phyloP scores from a whole-genome alignment of 108 stramenopile species.

The Cyclotella kingstonii region DNA sequence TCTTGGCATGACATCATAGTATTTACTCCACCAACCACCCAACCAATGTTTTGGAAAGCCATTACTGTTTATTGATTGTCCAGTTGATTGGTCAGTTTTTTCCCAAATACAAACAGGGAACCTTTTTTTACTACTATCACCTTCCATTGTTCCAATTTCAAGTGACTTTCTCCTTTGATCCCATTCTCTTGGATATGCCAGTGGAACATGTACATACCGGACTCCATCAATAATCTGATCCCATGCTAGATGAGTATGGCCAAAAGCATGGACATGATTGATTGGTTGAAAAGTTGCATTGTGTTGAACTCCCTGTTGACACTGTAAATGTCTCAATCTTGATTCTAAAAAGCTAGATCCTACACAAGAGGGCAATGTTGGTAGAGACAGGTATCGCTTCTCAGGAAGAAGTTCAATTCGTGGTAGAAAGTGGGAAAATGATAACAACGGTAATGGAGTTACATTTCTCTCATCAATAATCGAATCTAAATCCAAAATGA shows the following conservation, averaged over 20 bases:
- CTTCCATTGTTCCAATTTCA: slow-evolving; percentile 41
- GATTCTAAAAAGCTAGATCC: slow-evolving; percentile 31
- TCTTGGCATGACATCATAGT: slow-evolving; percentile 30
- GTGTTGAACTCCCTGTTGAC: not conserved
- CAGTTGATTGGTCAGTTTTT: not conserved
- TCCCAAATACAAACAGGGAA: slow-evolving; percentile 44
- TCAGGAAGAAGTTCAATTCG: slow-evolving; percentile 40
- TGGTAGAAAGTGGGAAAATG: slow-evolving; percentile 43
- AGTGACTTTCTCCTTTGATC: slow-evolving; percentile 34
- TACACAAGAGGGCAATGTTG: slow-evolving; percentile 29
- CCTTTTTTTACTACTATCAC: slow-evolving; percentile 13
- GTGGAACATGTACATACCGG: slow-evolving; percentile 34
- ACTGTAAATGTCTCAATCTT: slow-evolving; percentile 16
- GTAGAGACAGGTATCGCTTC: slow-evolving; percentile 37
- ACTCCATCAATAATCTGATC: slow-evolving; percentile 31
- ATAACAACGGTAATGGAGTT: slow-evolving; percentile 8
- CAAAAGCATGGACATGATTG: slow-evolving; percentile 39
- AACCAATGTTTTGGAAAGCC: slow-evolving; percentile 35
- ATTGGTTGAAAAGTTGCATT: not conserved
- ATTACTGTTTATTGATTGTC: not conserved
- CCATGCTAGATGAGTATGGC: slow-evolving; percentile 39
- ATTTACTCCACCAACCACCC: slow-evolving; percentile 48
- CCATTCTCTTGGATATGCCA: slow-evolving; percentile 50
- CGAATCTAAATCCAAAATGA: slow-evolving; percentile 27
- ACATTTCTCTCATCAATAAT: not conserved